A percentile compares a stretch with the other conserved stretches of the same genome.
phyloP scores from a whole-genome alignment of 2,329 filamentous ascomycete genomes.

The Trichophyton verrucosum region DNA sequence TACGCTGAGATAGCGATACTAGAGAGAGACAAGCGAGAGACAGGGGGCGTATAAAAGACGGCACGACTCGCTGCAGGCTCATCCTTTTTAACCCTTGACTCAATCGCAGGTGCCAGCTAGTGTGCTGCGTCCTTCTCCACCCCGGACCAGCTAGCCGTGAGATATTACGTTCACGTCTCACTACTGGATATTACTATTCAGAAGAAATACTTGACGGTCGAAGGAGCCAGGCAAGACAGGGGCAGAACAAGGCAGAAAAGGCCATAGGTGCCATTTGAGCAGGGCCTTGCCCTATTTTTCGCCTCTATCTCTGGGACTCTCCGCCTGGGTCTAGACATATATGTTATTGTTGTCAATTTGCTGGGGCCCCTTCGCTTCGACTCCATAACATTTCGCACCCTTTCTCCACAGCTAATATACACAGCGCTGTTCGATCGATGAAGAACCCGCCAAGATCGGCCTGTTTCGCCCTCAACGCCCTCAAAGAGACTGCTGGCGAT shows the following conservation, averaged over 20 bases:
- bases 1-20: background rate
- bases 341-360: background rate
- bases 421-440: background rate
- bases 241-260: background rate
- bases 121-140: background rate
- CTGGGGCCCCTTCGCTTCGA: background rate
- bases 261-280: background rate
- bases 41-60: background rate
- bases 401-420: background rate
- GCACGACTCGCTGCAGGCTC: background rate
- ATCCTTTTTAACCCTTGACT: background rate
- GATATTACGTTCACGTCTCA: slow-evolving; percentile 1
- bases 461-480: background rate
- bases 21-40: background rate
- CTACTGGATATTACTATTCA: background rate
- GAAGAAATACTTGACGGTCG: background rate
- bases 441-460: background rate
- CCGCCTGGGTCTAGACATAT: background rate
- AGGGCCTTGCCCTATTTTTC: background rate
- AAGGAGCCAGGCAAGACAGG: background rate
- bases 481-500: background rate
- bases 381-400: background rate
- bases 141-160: background rate
- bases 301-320: background rate
- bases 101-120: background rate